Conservation (phyloP, 75 land plant species). For the Pinus tabuliformis region DNA sequence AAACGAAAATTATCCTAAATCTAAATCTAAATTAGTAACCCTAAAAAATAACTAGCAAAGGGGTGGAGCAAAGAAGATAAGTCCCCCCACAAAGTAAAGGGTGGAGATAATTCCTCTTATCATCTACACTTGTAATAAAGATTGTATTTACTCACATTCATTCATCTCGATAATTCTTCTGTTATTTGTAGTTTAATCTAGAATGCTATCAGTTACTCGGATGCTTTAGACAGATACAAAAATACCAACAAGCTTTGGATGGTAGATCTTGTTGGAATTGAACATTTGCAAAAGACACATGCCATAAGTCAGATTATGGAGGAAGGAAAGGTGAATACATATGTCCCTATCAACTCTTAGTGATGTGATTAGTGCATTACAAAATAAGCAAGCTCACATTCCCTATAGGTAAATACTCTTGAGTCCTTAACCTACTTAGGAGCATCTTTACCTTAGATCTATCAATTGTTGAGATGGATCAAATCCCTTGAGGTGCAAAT, state of each 20-base stretch:
- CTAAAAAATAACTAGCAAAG: too few relatives aligned
- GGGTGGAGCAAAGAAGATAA: too few relatives aligned
- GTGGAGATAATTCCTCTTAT: too few relatives aligned
- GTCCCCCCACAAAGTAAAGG: too few relatives aligned
- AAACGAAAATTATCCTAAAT: too few relatives aligned
- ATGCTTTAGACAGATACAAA: slow-evolving; percentile 30
- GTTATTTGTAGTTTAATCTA: slow-evolving; percentile 47
- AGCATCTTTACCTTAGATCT: too few relatives aligned
- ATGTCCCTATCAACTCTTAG: slow-evolving; percentile 87
- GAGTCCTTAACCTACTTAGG: too few relatives aligned
- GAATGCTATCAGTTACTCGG: slow-evolving; percentile 32
- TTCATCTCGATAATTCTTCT: not conserved
- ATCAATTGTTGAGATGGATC: too few relatives aligned
- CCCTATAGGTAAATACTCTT: slow-evolving; percentile 64
- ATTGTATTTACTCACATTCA: not conserved
- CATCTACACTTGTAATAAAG: not conserved
- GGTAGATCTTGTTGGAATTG: slow-evolving; percentile 93
- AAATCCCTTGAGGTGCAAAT: too few relatives aligned
- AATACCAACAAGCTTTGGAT: slow-evolving; percentile 80
- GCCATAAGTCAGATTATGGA: slow-evolving; percentile 74
- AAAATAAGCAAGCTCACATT: slow-evolving; percentile 57
- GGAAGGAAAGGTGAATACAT: slow-evolving; percentile 88
- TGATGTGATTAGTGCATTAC: slow-evolving; percentile 82
- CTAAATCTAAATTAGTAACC: too few relatives aligned
- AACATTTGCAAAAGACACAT: slow-evolving; percentile 73